Percentiles rank a stretch among this genome's conserved stretches.
Conservation (phyloP, 148 eudicot species). For the Bassia scoparia region DNA sequence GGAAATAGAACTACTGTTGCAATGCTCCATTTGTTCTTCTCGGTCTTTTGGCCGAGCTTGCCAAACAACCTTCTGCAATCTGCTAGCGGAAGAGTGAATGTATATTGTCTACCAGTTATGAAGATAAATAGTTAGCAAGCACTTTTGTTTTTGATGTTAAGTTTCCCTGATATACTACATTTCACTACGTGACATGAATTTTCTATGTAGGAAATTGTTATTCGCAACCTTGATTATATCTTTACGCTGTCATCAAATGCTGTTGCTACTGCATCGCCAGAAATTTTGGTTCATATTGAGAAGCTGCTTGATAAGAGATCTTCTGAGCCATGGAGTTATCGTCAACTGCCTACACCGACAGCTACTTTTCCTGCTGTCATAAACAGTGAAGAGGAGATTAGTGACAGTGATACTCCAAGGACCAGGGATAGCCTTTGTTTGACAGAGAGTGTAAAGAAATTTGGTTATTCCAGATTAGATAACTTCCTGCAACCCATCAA, state of each 20-base stretch:
- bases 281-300: conserved; percentile 73
- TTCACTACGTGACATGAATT: conserved; percentile 3
- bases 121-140: no score
- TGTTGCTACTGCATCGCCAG: conserved; percentile 60
- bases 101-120: no score
- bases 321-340: conserved; percentile 88
- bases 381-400: conserved; percentile 76
- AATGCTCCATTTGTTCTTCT: no score
- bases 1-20: no score
- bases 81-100: no score
- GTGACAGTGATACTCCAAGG: conserved; percentile 51
- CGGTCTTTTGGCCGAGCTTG: no score
- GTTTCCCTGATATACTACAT: neutral
- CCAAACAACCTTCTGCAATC: no score
- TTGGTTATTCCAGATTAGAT: conserved; percentile 39
- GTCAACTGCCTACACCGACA: conserved; percentile 87
- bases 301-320: conserved; percentile 65
- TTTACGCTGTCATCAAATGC: conserved; percentile 59
- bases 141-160: neutral
- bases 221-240: conserved; percentile 85
- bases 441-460: conserved; percentile 30
- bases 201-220: conserved; percentile 63
- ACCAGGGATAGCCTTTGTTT: conserved; percentile 43
- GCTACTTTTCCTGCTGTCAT: conserved; percentile 86
- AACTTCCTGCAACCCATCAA: conserved; percentile 52